Base-by-base conservation (phyloP, 2,329 filamentous ascomycete species). In the Penicillium olsonii region DNA sequence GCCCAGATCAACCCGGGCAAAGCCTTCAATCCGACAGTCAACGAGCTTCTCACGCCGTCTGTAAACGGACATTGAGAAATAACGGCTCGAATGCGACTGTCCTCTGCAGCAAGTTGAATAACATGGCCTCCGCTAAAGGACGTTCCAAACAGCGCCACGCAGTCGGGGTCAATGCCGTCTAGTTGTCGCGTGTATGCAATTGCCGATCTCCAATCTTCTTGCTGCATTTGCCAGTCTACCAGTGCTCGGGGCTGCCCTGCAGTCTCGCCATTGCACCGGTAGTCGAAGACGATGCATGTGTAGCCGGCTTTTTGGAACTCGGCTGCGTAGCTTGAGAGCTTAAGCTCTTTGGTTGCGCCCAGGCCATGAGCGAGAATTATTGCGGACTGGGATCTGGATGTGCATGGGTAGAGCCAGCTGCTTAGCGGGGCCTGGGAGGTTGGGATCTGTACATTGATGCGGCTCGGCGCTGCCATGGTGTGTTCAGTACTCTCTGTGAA, bases 41-140 rank as follows among this genome's bases (percentile, higher is more conserved):
- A 18, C 3, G 43, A 46, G 15, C 43, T 46, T 15, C 31, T 26
- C 35, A 17, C 29, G 1, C 43, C 43, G 34, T 17, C 9, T 6
- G 43, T 46, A 33, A 46, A 46, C 2, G 43, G 43, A 15, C 43
- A 46, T 17, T 46, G 43, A 31, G 43, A 39, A 7, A 46, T 46
- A n/a, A 33, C 35, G n/a, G 44, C 44, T 11, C 39, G 38, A 29
- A 46, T 34, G 3, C 31, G 38, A 10, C 11, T 12, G 17, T 40
- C 44, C 9, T 19, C 17, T 3, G 44, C 24, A 27, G 44, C 44
- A 4, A 46, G 10, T 9, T 46, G 19, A 33, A 46, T 46, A 9
- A 46, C 44, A 46, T 46, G 44, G 7, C 44, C 44, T 12, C 44
- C 44, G 14, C 44, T 46, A 27, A 46, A 46, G 3, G 44, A 46